Conservation (phyloP, 257 asterid genomes). For the Sherardia arvensis region DNA sequence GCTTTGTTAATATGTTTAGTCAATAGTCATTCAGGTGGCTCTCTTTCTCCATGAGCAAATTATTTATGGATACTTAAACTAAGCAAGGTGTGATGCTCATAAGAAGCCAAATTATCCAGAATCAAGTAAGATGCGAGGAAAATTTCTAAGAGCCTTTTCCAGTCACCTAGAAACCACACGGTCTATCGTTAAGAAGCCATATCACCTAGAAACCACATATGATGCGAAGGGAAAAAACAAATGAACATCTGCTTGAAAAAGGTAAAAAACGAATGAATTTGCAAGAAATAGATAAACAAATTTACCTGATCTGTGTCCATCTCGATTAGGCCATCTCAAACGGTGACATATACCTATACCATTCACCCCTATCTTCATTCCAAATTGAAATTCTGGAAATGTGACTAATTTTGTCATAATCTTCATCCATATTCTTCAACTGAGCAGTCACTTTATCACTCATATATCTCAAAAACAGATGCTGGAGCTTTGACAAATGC, state of each 20-base stretch:
- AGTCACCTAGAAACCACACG: too few relatives aligned
- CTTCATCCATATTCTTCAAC: not conserved
- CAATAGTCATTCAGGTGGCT: too few relatives aligned
- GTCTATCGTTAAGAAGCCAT: not conserved
- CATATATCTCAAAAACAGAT: not conserved
- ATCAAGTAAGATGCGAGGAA: too few relatives aligned
- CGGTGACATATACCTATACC: not conserved
- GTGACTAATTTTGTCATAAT: not conserved
- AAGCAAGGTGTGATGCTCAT: too few relatives aligned
- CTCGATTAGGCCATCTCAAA: not conserved
- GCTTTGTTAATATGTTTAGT: too few relatives aligned
- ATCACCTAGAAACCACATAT: not conserved
- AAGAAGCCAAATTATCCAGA: too few relatives aligned
- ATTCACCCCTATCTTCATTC: not conserved
- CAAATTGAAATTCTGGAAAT: slow-evolving; percentile 3
- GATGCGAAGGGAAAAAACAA: not conserved
- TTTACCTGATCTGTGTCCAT: not conserved
- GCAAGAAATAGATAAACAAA: not conserved
- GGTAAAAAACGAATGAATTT: too few relatives aligned
- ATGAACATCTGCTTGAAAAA: too few relatives aligned
- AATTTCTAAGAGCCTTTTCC: too few relatives aligned
- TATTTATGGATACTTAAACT: too few relatives aligned
- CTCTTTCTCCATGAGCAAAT: too few relatives aligned
- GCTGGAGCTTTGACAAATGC: slow-evolving; percentile 5
- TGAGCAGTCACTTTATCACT: not conserved